Conservation (phyloP, 345 rosid genomes). For the Cardamine chenopodiifolia region DNA sequence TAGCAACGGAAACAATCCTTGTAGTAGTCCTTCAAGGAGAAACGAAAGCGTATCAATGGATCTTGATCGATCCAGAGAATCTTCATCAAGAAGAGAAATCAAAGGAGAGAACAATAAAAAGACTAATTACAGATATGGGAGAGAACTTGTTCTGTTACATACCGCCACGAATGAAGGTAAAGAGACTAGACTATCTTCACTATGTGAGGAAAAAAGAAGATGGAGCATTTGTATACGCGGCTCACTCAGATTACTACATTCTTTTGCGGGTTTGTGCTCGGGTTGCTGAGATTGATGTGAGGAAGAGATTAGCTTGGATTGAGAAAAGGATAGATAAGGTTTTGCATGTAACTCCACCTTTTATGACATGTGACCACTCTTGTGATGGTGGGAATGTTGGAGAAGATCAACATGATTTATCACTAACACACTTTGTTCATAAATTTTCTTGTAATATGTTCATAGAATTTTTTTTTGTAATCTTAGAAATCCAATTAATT, state of each 20-base stretch:
- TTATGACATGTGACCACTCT: slow-evolving; percentile 52
- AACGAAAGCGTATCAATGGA: slow-evolving; percentile 15
- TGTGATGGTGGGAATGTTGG: slow-evolving; percentile 31
- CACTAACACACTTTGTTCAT: background rate
- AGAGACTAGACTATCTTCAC: slow-evolving; percentile 64
- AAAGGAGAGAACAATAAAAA: slow-evolving; percentile 48
- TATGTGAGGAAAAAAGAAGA: slow-evolving; percentile 63
- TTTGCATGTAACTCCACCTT: slow-evolving; percentile 53
- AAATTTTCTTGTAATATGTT: background rate
- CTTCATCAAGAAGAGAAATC: slow-evolving; percentile 7
- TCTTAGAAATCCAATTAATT: background rate
- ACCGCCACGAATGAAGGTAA: slow-evolving; percentile 65
- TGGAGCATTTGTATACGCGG: slow-evolving; percentile 56
- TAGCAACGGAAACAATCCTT: slow-evolving; percentile 27
- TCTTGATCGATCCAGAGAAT: background rate
- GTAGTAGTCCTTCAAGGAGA: slow-evolving; percentile 17
- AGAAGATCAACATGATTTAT: slow-evolving; percentile 10
- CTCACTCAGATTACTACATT: slow-evolving; percentile 87
- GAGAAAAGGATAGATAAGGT: slow-evolving; percentile 64
- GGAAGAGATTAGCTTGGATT: slow-evolving; percentile 73
- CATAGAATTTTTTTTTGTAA: background rate
- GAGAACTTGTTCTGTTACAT: slow-evolving; percentile 69
- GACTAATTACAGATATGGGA: slow-evolving; percentile 65
- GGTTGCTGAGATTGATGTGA: slow-evolving; percentile 59
- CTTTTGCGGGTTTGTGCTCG: slow-evolving; percentile 67